phyloP scores from a whole-genome alignment of 345 rosid species.

The Acer campestre region DNA sequence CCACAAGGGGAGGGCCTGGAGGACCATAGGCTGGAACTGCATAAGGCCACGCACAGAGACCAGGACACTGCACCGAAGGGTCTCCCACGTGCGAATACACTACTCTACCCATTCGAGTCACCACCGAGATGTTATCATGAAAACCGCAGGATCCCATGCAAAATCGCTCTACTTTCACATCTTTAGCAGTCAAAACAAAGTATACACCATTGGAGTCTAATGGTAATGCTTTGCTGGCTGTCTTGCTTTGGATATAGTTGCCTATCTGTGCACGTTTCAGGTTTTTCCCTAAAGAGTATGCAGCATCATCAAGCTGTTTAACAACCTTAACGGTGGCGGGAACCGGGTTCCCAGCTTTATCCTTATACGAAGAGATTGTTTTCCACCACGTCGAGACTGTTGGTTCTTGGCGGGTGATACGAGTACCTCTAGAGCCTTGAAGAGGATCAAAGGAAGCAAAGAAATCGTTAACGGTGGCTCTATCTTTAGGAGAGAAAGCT shows the following conservation, averaged over 20 bases:
- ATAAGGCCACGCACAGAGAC: conserved; percentile 35
- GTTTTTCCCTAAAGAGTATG: conserved; percentile 28
- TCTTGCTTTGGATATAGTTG: conserved; percentile 13
- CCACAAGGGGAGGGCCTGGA: conserved; percentile 24
- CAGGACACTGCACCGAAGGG: conserved; percentile 26
- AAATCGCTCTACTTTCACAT: conserved; percentile 25
- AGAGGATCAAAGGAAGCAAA: conserved; percentile 12
- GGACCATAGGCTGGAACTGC: conserved; percentile 29
- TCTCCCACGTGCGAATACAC: conserved; percentile 30
- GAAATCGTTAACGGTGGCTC: conserved; percentile 20
- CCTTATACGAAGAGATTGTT: conserved; percentile 25
- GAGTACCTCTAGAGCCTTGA: background rate
- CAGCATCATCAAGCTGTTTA: conserved; percentile 22
- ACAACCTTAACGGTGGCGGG: conserved; percentile 14
- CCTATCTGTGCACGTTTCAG: conserved; percentile 21
- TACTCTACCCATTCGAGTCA: background rate
- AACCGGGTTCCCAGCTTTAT: conserved; percentile 19
- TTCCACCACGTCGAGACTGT: conserved; percentile 32
- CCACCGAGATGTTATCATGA: conserved; percentile 18
- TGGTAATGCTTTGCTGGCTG: background rate
- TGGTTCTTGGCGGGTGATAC: conserved; percentile 4
- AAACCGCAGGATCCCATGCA: conserved; percentile 32
- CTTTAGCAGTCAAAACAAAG: conserved; percentile 26
- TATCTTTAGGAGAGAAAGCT: conserved; percentile 23
- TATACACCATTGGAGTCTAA: conserved; percentile 16